Conservation (phyloP, 306 rosid genomes). For the Casuarina equisetifolia region DNA sequence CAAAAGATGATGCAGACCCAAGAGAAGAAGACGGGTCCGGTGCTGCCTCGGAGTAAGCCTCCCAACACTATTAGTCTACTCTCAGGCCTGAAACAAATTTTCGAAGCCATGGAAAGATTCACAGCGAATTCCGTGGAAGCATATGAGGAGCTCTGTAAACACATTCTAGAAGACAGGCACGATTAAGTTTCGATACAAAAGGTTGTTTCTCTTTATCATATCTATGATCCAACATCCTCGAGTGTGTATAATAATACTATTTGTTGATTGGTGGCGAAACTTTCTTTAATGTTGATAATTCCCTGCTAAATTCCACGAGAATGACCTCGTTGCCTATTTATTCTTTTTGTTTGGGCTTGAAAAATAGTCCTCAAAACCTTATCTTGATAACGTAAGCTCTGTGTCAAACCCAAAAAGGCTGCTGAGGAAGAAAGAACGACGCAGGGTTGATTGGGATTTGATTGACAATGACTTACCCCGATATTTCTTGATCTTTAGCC, state of each 20-base stretch:
- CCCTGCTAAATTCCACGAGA: background rate
- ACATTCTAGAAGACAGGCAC: slow-evolving; percentile 34
- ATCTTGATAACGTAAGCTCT: background rate
- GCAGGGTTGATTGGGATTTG: background rate
- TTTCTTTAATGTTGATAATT: background rate
- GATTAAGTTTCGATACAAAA: slow-evolving; percentile 11
- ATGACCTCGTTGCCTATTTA: background rate
- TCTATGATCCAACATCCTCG: no score
- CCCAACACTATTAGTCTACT: slow-evolving; percentile 25
- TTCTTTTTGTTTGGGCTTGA: background rate
- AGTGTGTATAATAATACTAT: background rate
- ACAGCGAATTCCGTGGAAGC: slow-evolving; percentile 41
- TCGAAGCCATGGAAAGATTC: slow-evolving; percentile 59
- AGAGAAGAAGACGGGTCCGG: slow-evolving; percentile 32
- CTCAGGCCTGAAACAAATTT: slow-evolving; percentile 49
- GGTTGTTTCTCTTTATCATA: background rate
- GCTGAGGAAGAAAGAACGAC: background rate
- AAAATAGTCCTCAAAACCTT: background rate
- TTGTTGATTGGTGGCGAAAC: background rate
- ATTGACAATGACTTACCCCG: no score
- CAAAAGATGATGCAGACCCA: slow-evolving; percentile 45
- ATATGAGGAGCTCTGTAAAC: slow-evolving; percentile 57
- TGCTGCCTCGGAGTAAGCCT: slow-evolving; percentile 24
- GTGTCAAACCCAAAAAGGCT: background rate
- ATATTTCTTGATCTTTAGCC: no score